Percentiles rank a stretch among this genome's conserved stretches.
These are phyloP conservation scores for Myrica gale DNA, from an alignment of 306 rosid species.

Conservation along the genomic window DNA sequence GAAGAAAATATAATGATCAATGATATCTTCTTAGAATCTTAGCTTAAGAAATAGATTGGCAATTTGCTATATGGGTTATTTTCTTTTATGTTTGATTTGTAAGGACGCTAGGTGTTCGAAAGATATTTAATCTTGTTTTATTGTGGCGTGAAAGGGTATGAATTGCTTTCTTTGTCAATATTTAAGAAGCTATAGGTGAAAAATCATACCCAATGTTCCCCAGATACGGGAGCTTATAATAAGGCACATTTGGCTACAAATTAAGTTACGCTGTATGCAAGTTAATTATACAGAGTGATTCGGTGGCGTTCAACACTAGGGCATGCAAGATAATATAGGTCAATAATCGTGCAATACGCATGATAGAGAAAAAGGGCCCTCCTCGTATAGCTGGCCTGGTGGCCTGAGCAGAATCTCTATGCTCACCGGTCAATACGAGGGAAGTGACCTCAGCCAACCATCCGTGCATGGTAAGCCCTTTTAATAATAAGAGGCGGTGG, in stretches of 20 bases:
- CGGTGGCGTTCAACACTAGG: conserved; percentile 23
- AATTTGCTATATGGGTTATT: background rate
- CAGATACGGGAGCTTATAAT: conserved; percentile 30
- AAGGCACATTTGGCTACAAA: conserved; percentile 17
- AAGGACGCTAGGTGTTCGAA: conserved; percentile 21
- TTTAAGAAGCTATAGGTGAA: conserved; percentile 6
- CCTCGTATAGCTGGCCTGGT: conserved; percentile 8
- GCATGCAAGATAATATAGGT: background rate
- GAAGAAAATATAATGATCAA: conserved; percentile 9
- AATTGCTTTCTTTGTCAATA: conserved; percentile 18
- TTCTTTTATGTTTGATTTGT: background rate
- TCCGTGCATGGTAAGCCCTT: no score
- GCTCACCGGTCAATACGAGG: conserved; percentile 20
- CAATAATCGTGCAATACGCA: conserved; percentile 11
- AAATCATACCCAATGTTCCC: conserved; percentile 12
- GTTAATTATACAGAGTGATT: background rate
- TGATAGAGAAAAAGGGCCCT: background rate
- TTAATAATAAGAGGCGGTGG: no score
- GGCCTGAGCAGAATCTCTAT: background rate
- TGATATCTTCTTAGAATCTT: conserved; percentile 32
- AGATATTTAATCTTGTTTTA: background rate
- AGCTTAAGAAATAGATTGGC: conserved; percentile 19
- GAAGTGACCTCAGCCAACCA: no score
- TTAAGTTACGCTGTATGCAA: conserved; percentile 2
- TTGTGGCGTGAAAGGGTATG: conserved; percentile 15